Conservation (phyloP, 257 asterid species). For the Schizonepeta tenuifolia region DNA sequence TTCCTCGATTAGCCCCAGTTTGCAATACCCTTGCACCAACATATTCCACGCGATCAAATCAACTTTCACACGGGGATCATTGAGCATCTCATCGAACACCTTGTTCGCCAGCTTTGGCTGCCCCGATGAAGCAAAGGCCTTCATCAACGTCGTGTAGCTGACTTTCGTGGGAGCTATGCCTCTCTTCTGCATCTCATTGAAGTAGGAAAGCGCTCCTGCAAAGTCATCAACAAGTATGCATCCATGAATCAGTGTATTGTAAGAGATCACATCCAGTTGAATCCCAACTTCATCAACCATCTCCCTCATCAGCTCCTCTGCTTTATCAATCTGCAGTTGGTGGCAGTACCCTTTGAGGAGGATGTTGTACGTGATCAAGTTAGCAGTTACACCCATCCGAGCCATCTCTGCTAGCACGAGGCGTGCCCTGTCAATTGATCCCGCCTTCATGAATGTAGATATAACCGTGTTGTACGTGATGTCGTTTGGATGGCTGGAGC, state of each 20-base stretch:
- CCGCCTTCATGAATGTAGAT: slow-evolving; percentile 77
- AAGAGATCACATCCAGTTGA: slow-evolving; percentile 93
- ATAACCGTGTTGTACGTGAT: slow-evolving; percentile 88
- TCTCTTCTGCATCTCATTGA: slow-evolving; percentile 90
- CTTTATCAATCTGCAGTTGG: slow-evolving; percentile 80
- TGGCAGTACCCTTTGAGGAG: slow-evolving; percentile 93
- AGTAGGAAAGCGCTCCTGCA: slow-evolving; percentile 81
- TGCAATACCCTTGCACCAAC: slow-evolving; percentile 88
- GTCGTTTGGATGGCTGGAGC: slow-evolving; percentile 77
- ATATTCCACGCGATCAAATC: slow-evolving; percentile 96
- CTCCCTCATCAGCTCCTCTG: slow-evolving; percentile 70
- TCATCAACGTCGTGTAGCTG: slow-evolving; percentile 95
- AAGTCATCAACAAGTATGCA: slow-evolving; percentile 81
- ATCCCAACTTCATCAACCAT: slow-evolving; percentile 65
- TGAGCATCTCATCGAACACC: slow-evolving; percentile 91
- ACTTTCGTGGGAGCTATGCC: slow-evolving; percentile 93
- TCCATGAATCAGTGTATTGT: slow-evolving; percentile 85
- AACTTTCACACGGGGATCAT: slow-evolving; percentile 84
- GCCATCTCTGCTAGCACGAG: slow-evolving; percentile 80
- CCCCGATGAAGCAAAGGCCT: slow-evolving; percentile 84
- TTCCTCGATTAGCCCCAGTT: slow-evolving; percentile 72
- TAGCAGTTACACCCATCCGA: slow-evolving; percentile 66
- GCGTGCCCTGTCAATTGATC: slow-evolving; percentile 78
- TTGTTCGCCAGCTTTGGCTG: slow-evolving; percentile 81
- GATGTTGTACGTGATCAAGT: slow-evolving; percentile 80